Evolutionary conservation across 257 asterid species (phyloP).

Genomic region (Primulina eburnea): DNA sequence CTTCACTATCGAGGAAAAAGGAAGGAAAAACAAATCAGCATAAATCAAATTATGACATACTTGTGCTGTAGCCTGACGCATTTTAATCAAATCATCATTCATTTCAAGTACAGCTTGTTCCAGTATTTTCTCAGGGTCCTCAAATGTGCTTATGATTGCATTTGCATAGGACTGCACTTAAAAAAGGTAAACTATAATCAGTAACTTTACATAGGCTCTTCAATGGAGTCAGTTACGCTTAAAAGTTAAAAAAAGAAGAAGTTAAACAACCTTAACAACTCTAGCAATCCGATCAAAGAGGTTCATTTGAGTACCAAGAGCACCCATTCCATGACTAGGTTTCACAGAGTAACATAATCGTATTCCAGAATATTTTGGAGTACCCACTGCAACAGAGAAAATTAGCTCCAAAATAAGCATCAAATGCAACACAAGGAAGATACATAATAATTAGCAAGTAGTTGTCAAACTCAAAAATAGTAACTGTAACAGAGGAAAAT

Average conservation of each 20-base stretch:
- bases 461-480: not conserved
- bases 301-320: slow-evolving; percentile 74
- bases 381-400: slow-evolving; percentile 51
- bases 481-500: not conserved
- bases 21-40: slow-evolving; percentile 6
- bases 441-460: slow-evolving; percentile 3
- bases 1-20: not conserved
- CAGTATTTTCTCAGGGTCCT: slow-evolving; percentile 96
- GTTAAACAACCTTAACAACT: slow-evolving; percentile 75
- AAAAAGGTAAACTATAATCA: slow-evolving; percentile 13
- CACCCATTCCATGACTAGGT: slow-evolving; percentile 64
- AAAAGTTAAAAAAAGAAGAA: slow-evolving; percentile 15
- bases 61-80: slow-evolving; percentile 99
- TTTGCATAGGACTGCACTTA: slow-evolving; percentile 65
- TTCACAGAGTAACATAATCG: slow-evolving; percentile 45
- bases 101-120: slow-evolving; percentile 91
- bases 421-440: not conserved
- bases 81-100: slow-evolving; percentile 84
- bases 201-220: slow-evolving; percentile 12
- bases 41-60: slow-evolving; percentile 39
- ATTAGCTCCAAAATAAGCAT: not conserved
- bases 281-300: slow-evolving; percentile 93
- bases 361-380: slow-evolving; percentile 44
- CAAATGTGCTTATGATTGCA: slow-evolving; percentile 79
- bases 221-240: slow-evolving; percentile 18